These are phyloP conservation scores for Acacia crassicarpa DNA, from an alignment of 306 rosid genomes.

Conservation along the genomic window DNA sequence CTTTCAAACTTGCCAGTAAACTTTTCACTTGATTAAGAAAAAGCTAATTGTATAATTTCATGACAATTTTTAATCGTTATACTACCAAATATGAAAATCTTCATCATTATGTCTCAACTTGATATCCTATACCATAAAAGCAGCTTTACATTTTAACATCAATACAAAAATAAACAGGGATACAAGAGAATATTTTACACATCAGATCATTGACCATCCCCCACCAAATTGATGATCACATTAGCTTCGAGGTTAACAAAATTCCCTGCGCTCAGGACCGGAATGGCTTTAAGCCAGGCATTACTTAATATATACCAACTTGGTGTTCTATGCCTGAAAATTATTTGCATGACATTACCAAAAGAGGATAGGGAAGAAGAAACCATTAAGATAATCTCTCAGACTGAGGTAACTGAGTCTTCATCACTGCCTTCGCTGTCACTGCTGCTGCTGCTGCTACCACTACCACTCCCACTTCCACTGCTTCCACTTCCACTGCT, in stretches of 20 bases:
- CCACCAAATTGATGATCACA: background rate
- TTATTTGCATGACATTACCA: slow-evolving; percentile 7
- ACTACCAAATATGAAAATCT: background rate
- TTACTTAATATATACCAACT: slow-evolving; percentile 2
- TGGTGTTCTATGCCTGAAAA: slow-evolving; percentile 3
- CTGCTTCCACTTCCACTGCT: slow-evolving; percentile 78
- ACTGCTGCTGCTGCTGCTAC: slow-evolving; percentile 69
- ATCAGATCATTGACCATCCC: background rate
- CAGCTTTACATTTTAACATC: slow-evolving; percentile 1
- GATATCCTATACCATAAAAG: background rate
- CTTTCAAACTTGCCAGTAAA: background rate
- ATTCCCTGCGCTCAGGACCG: background rate
- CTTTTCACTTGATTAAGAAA: too few relatives aligned
- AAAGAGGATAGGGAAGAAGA: background rate
- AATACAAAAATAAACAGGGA: background rate
- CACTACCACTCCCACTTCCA: slow-evolving; percentile 52
- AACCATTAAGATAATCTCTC: slow-evolving; percentile 25
- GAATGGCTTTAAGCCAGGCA: slow-evolving; percentile 29
- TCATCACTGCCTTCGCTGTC: slow-evolving; percentile 85
- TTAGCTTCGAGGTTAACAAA: background rate
- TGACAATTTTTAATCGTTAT: background rate
- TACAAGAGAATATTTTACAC: background rate
- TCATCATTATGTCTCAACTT: background rate
- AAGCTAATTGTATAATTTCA: background rate
- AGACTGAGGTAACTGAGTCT: slow-evolving; percentile 78